Percentiles rank a stretch among this genome's conserved stretches.
Conservation (phyloP, 1,284 basidiomycete genomes). For the Leccinum pallidistipes region DNA sequence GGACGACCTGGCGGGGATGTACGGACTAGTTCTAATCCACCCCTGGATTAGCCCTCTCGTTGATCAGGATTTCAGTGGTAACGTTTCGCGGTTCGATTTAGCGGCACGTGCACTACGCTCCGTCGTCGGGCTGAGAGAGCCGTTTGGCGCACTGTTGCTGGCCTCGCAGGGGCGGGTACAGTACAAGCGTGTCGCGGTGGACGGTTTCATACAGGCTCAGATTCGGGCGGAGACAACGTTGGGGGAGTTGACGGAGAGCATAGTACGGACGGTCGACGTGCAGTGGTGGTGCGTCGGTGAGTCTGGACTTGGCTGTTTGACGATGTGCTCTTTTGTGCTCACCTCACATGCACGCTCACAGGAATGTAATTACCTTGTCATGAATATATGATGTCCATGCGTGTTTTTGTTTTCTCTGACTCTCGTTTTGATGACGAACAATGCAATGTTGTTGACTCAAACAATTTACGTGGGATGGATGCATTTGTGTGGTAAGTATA, state of each 20-base stretch:
- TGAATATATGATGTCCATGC: background rate
- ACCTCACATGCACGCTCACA: background rate
- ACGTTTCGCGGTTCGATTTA: background rate
- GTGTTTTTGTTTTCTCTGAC: background rate
- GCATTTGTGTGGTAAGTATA: no score
- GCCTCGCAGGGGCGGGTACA: background rate
- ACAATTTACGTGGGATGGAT: no score
- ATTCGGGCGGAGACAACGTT: background rate
- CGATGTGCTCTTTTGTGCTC: background rate
- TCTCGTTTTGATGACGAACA: no score
- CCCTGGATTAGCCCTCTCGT: background rate
- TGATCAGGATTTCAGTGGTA: background rate
- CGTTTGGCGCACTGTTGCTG: background rate
- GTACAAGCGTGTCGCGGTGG: background rate
- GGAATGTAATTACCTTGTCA: background rate
- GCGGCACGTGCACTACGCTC: background rate
- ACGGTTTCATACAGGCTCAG: background rate
- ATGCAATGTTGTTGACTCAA: no score
- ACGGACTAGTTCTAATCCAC: background rate
- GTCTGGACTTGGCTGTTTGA: background rate
- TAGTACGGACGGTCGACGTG: background rate
- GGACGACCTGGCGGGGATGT: background rate
- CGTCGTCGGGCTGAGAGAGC: background rate
- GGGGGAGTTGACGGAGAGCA: background rate
- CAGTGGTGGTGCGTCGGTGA: background rate